Base-by-base conservation (phyloP, 352 stramenopile species). In the Globisporangium emineosum region DNA sequence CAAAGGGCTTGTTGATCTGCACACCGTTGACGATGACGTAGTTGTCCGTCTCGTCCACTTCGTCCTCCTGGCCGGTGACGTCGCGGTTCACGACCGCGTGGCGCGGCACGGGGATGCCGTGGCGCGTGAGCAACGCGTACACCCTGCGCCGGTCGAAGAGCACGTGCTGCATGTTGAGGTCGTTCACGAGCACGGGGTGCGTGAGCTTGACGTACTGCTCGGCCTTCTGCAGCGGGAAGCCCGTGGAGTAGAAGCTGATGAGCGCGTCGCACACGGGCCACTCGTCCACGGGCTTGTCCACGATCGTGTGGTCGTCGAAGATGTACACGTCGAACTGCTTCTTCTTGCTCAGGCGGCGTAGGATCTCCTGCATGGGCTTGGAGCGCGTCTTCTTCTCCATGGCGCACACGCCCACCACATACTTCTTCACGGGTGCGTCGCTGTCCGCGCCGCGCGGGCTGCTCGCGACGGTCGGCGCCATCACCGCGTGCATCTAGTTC, bases 361-460 rank as follows among this genome's bases (percentile, higher is more conserved):
- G 66, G 69, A 99, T 99, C 73, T 99, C 96, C 43, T 83, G 79
- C 97, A 99, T 99, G 52, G 96, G 96, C 75, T 99, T 99, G 42
- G 88, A 98, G 21, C 83, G 72, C 57, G 96, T 97, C 81, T 99
- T 99, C 77, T 99, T 99, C 76, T 98, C 96, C 97, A 99, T 99
- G 50, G 97, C 97, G 70, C 97, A 99, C 47, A 99, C 97, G 33
- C 97, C 97, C 6, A 99, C 83, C 15, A 94, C 83, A 64, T 94
- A 93, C 66, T 88, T 90, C 37, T 71, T 72, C 47, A 85, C 53
- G 37, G 35, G 1, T 6, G 47, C 23, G 13, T 47, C 25, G n/a
- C n/a, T n/a, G 33, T 67, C 65, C 35, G 67, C 37, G 30, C 29
- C 43, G 29, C 29, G 49, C 32, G 59, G 59, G 25, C 47, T 57